Evolutionary conservation across 2,329 filamentous ascomycete genomes (phyloP).

Genomic region (Ophidiomyces ophidiicola): DNA sequence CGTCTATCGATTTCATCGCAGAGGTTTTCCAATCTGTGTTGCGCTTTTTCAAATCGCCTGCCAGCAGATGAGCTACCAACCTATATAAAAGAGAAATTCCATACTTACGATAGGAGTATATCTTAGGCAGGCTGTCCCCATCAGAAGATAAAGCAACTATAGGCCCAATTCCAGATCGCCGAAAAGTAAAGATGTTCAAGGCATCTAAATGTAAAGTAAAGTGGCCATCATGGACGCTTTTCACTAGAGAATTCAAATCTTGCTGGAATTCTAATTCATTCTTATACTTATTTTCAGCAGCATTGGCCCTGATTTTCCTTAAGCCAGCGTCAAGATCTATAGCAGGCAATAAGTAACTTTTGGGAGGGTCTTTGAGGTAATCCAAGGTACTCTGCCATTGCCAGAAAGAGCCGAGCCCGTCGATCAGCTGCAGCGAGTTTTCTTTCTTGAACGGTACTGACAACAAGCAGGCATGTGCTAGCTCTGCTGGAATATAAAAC

Average conservation of each 20-base stretch:
- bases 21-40: conserved; percentile 18
- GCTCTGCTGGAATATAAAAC: conserved; percentile 13
- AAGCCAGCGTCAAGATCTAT: conserved; percentile 40
- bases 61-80: conserved; percentile 4
- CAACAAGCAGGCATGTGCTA: conserved; percentile 18
- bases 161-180: conserved; percentile 42
- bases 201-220: conserved; percentile 20
- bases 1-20: conserved; percentile 23
- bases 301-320: conserved; percentile 36
- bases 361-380: conserved; percentile 35
- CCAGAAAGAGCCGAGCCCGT: conserved; percentile 18
- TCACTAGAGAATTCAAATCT: conserved; percentile 43
- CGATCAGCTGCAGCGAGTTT: conserved; percentile 17
- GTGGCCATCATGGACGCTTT: conserved; percentile 52
- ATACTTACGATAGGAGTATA: conserved; percentile 32
- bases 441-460: conserved; percentile 18
- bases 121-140: conserved; percentile 45
- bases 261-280: conserved; percentile 46
- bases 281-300: conserved; percentile 32
- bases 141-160: conserved; percentile 51
- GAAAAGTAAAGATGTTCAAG: conserved; percentile 35
- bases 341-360: conserved; percentile 39
- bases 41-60: conserved; percentile 2
- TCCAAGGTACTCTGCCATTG: conserved; percentile 20
- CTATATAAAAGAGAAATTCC: background rate